phyloP scores from a whole-genome alignment of 1,284 basidiomycete species.

The Trichosporon faecale region DNA sequence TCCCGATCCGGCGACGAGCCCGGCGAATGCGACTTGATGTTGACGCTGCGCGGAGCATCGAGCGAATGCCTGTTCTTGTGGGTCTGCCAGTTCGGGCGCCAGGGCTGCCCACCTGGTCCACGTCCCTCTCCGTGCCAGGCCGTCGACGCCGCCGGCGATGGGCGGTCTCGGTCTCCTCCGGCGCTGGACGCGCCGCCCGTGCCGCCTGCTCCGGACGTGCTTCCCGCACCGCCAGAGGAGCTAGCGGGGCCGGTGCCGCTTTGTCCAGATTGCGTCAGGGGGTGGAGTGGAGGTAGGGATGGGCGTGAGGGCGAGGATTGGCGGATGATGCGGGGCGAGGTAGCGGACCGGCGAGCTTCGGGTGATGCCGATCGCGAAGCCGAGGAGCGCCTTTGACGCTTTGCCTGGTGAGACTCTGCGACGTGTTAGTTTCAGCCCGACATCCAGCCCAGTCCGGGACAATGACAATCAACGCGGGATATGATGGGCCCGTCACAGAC shows the following conservation, averaged over 20 bases:
- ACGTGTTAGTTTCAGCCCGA: not conserved
- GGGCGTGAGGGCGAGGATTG: slow-evolving; percentile 20
- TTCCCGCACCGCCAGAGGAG: slow-evolving; percentile 4
- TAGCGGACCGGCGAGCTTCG: slow-evolving; percentile 4
- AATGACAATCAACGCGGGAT: not conserved
- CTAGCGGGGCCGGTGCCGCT: not conserved
- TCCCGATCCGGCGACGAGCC: slow-evolving; percentile 15
- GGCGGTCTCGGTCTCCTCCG: slow-evolving; percentile 3
- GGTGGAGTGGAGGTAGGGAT: slow-evolving; percentile 21
- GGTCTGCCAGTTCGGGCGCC: slow-evolving; percentile 21
- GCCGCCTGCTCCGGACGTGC: not conserved
- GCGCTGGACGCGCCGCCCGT: slow-evolving; percentile 7
- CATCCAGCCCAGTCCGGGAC: not conserved
- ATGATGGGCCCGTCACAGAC: not conserved
- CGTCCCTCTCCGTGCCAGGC: slow-evolving; percentile 7
- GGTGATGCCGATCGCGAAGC: slow-evolving; percentile 9
- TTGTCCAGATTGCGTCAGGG: slow-evolving; percentile 10
- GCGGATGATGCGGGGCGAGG: slow-evolving; percentile 23
- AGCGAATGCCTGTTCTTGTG: slow-evolving; percentile 24
- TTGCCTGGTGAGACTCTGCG: slow-evolving; percentile 6
- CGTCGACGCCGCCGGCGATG: not conserved
- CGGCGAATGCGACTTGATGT: slow-evolving; percentile 23
- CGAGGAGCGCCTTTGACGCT: slow-evolving; percentile 6
- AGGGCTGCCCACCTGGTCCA: slow-evolving; percentile 1
- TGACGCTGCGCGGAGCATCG: slow-evolving; percentile 16